These are phyloP conservation scores for Erysimum cheiri DNA, from an alignment of 441 rosid species.

Conservation along the genomic window DNA sequence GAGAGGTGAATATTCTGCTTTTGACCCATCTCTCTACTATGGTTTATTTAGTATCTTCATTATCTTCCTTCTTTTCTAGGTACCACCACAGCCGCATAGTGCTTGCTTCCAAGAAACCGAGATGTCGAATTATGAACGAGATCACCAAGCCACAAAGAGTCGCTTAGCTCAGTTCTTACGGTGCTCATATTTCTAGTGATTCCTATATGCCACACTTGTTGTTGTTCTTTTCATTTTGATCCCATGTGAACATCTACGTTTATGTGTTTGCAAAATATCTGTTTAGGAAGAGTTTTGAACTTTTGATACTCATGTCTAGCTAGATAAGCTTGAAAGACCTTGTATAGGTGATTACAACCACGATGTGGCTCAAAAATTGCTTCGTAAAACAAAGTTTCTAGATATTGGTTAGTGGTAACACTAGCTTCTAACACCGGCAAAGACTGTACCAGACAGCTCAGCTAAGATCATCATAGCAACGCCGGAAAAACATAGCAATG, in stretches of 20 bases:
- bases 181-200: background rate
- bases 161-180: background rate
- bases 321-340: too few species aligned
- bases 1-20: conserved; percentile 13
- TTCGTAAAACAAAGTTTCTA: too few species aligned
- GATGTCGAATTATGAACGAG: background rate
- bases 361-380: too few species aligned
- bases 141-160: background rate
- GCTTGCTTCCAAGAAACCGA: background rate
- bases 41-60: background rate
- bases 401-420: too few species aligned
- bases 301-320: too few species aligned
- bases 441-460: too few species aligned
- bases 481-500: too few species aligned
- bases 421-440: too few species aligned
- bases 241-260: background rate
- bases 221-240: background rate
- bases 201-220: background rate
- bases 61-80: background rate
- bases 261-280: too few species aligned
- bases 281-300: too few species aligned
- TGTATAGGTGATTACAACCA: too few species aligned
- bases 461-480: too few species aligned
- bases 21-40: background rate
- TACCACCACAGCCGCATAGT: background rate